These are phyloP conservation scores for Phytophthora sp. DNA, from an alignment of 352 stramenopile species.

Conservation along the genomic window DNA sequence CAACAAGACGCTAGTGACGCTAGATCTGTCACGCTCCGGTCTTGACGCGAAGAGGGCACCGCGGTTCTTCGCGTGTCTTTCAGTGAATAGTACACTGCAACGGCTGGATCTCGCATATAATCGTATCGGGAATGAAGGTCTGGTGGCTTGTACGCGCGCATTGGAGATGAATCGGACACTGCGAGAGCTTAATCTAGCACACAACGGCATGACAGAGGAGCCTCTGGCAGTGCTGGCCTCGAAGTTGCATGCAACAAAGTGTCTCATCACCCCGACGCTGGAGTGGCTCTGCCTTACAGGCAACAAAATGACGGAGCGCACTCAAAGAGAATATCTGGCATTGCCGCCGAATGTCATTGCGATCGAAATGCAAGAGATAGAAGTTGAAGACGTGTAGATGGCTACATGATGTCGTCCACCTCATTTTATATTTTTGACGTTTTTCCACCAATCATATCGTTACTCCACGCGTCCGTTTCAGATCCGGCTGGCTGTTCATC, in stretches of 20 bases:
- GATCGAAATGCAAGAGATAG: conserved; percentile 54
- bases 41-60: conserved; percentile 63
- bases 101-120: conserved; percentile 71
- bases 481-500: conserved; percentile 20
- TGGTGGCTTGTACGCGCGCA: conserved; percentile 63
- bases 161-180: conserved; percentile 63
- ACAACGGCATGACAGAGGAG: conserved; percentile 82
- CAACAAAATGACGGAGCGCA: conserved; percentile 72
- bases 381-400: conserved; percentile 12
- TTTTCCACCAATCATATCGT: conserved; percentile 14
- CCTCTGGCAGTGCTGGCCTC: conserved; percentile 51
- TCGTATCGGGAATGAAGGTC: conserved; percentile 73
- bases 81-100: conserved; percentile 58
- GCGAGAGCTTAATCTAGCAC: conserved; percentile 70
- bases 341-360: conserved; percentile 40
- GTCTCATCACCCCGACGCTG: conserved; percentile 33
- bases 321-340: conserved; percentile 33
- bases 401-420: conserved; percentile 16
- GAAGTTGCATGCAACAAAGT: conserved; percentile 41
- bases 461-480: conserved; percentile 28
- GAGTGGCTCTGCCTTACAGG: conserved; percentile 63
- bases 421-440: too few relatives aligned
- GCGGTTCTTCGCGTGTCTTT: conserved; percentile 73
- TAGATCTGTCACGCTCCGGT: conserved; percentile 70
- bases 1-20: conserved; percentile 49